These are phyloP conservation scores for Colletotrichum agaves DNA, from an alignment of 2,329 filamentous ascomycete species.

Conservation along the genomic window DNA sequence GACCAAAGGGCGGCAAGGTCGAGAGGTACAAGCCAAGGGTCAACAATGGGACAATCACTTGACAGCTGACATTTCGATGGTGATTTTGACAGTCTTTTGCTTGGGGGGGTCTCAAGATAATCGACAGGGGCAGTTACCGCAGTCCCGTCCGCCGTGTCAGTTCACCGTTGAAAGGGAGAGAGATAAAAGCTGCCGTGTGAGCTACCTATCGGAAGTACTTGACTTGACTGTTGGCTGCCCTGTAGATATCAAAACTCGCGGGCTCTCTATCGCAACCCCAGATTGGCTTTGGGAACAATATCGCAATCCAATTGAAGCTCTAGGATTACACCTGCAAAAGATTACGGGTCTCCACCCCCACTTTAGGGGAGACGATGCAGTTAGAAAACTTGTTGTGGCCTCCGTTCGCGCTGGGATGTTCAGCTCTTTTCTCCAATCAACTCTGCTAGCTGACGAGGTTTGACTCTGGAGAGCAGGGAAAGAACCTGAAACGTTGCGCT, in stretches of 20 bases:
- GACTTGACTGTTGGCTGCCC: constrained; percentile 11
- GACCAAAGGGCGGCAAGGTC: neutral
- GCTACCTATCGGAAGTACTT: neutral
- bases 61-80: constrained; percentile 12
- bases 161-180: constrained; percentile 3
- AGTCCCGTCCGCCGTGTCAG: neutral
- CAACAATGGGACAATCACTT: constrained; percentile 6
- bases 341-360: constrained; percentile 32
- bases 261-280: constrained; percentile 18
- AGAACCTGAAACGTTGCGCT: constrained; percentile 5
- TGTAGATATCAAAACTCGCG: constrained; percentile 20
- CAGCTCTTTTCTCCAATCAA: constrained; percentile 28
- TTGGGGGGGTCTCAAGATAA: constrained; percentile 11
- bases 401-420: constrained; percentile 15
- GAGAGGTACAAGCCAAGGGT: constrained; percentile 7
- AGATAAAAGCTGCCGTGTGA: constrained; percentile 3
- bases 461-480: constrained; percentile 27
- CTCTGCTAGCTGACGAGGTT: constrained; percentile 5
- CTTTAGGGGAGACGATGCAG: constrained; percentile 15
- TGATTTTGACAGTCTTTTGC: constrained; percentile 22
- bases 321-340: constrained; percentile 17
- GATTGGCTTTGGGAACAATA: constrained; percentile 7
- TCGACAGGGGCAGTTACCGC: constrained; percentile 23
- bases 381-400: constrained; percentile 4
- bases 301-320: constrained; percentile 17